phyloP scores from a whole-genome alignment of 2,329 filamentous ascomycete genomes.

The Chalaropsis thielavioides region DNA sequence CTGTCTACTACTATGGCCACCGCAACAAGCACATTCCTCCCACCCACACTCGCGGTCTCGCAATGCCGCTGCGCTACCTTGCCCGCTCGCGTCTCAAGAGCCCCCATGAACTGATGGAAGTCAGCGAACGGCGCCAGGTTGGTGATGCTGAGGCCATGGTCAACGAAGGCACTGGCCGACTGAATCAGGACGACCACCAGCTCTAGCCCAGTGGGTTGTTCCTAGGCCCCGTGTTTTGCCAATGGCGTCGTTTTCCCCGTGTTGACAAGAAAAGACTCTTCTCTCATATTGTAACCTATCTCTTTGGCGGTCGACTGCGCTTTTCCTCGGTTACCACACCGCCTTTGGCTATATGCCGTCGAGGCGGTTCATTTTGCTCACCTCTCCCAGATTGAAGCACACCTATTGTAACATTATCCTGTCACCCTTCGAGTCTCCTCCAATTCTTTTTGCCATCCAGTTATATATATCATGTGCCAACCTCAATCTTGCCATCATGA shows the following conservation, averaged over 20 bases:
- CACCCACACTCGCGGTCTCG: constrained; percentile 42
- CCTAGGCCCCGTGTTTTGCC: background rate
- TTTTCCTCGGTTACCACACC: background rate
- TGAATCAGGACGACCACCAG: constrained; percentile 25
- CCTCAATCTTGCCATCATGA: background rate
- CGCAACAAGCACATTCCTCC: constrained; percentile 19
- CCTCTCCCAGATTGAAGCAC: background rate
- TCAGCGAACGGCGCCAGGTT: constrained; percentile 79
- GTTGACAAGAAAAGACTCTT: background rate
- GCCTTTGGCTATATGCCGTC: background rate
- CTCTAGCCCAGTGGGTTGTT: constrained; percentile 22
- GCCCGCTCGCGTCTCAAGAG: constrained; percentile 53
- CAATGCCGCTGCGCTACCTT: constrained; percentile 41
- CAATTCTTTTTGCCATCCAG: background rate
- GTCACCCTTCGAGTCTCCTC: background rate
- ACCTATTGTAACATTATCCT: constrained; percentile 1
- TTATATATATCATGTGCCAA: background rate
- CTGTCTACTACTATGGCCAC: constrained; percentile 22
- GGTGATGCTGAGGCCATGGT: constrained; percentile 73
- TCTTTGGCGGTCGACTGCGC: background rate
- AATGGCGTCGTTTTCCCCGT: background rate
- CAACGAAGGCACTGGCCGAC: constrained; percentile 31
- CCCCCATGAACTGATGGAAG: constrained; percentile 40
- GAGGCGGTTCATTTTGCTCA: background rate
- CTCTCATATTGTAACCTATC: background rate